These are phyloP conservation scores for Setomelanomma holmii DNA, from an alignment of 2,329 filamentous ascomycete species.

Conservation along the genomic window DNA sequence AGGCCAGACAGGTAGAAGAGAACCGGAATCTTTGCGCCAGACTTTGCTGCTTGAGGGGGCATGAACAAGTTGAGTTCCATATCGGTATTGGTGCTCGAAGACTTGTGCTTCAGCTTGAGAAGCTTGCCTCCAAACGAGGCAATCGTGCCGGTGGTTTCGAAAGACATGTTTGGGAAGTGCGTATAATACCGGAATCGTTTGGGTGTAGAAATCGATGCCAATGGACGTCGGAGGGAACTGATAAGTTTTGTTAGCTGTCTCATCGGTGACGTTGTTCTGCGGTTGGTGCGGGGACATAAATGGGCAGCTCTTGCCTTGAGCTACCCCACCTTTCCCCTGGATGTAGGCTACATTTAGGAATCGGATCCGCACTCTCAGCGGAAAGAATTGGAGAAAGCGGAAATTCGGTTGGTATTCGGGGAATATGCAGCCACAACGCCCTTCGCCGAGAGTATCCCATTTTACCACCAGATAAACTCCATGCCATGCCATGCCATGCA, in stretches of 20 bases:
- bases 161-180: constrained; percentile 60
- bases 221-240: constrained; percentile 18
- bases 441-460: constrained; percentile 42
- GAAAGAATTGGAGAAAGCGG: constrained; percentile 33
- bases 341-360: constrained; percentile 28
- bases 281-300: constrained; percentile 38
- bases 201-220: constrained; percentile 13
- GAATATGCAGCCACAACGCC: constrained; percentile 38
- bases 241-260: constrained; percentile 32
- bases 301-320: constrained; percentile 29
- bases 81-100: constrained; percentile 77
- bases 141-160: constrained; percentile 89
- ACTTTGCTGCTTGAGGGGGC: constrained; percentile 71
- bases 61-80: constrained; percentile 96
- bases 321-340: constrained; percentile 41
- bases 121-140: constrained; percentile 92
- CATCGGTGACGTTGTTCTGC: constrained; percentile 41
- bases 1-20: constrained; percentile 93
- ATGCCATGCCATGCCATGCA: constrained; percentile 45
- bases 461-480: constrained; percentile 43
- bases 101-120: constrained; percentile 89
- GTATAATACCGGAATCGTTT: constrained; percentile 18
- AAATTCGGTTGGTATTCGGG: constrained; percentile 46
- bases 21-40: constrained; percentile 72
- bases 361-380: constrained; percentile 37